phyloP scores from a whole-genome alignment of 2,329 filamentous ascomycete genomes.

The Ramularia endophylla region DNA sequence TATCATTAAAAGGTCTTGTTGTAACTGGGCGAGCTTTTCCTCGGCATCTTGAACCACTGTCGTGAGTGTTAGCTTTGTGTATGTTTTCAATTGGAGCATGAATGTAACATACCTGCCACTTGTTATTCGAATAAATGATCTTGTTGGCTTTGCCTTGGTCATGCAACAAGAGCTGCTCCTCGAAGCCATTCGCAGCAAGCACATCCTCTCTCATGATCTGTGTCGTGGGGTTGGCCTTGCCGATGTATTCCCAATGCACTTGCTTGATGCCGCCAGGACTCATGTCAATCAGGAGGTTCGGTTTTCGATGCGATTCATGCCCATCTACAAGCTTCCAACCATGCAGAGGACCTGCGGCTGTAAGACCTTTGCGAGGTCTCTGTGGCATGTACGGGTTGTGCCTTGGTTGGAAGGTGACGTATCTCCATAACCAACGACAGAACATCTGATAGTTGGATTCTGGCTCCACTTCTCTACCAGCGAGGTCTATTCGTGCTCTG shows the following conservation, averaged over 20 bases:
- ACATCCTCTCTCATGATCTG: conserved; percentile 22
- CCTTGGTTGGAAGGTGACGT: conserved; percentile 13
- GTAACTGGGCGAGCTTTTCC: background rate
- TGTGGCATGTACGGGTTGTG: conserved; percentile 21
- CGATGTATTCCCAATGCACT: conserved; percentile 24
- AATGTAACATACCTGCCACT: no score
- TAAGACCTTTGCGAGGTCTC: conserved; percentile 10
- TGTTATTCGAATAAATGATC: conserved; percentile 15
- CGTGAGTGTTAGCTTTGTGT: no score
- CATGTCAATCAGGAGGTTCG: conserved; percentile 22
- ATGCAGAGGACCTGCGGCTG: conserved; percentile 22
- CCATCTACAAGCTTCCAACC: conserved; percentile 30
- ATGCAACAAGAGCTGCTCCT: conserved; percentile 15
- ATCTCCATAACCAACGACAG: conserved; percentile 14
- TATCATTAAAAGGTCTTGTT: no score
- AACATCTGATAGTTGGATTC: conserved; percentile 18
- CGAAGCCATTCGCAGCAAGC: conserved; percentile 17
- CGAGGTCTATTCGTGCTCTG: conserved; percentile 30
- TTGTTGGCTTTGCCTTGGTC: conserved; percentile 15
- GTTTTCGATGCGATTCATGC: conserved; percentile 16
- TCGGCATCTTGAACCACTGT: conserved; percentile 16
- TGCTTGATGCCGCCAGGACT: conserved; percentile 14
- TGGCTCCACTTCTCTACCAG: conserved; percentile 25
- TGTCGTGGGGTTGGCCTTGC: conserved; percentile 7
- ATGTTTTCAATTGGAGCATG: no score